These are phyloP conservation scores for Trichosanthes cucumerina DNA, from an alignment of 306 rosid species.

Conservation along the genomic window DNA sequence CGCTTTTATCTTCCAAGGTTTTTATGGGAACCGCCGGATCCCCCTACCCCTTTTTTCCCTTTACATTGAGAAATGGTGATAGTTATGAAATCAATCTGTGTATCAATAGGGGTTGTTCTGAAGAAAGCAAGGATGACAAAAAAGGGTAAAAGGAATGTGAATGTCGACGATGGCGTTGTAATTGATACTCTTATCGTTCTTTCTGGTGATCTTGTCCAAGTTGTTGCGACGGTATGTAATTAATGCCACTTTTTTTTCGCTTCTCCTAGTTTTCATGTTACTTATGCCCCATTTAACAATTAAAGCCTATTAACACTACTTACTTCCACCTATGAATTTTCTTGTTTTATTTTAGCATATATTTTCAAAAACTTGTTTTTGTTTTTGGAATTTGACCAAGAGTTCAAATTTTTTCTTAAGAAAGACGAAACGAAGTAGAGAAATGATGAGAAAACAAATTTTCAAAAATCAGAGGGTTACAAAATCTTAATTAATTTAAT, in stretches of 20 bases:
- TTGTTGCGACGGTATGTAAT: constrained; percentile 60
- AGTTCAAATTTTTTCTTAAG: too few relatives aligned
- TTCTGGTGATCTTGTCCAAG: constrained; percentile 67
- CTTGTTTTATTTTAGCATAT: too few relatives aligned
- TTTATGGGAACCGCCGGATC: background rate
- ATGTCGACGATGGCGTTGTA: constrained; percentile 34
- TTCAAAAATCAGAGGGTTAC: too few relatives aligned
- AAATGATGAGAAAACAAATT: too few relatives aligned
- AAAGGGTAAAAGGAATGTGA: constrained; percentile 43
- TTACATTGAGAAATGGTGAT: background rate
- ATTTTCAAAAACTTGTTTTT: too few relatives aligned
- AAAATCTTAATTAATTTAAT: background rate
- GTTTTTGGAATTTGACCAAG: too few relatives aligned
- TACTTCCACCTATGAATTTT: too few relatives aligned
- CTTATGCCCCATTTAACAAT: background rate
- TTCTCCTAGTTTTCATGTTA: background rate
- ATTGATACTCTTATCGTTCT: constrained; percentile 60
- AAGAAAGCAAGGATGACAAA: constrained; percentile 72
- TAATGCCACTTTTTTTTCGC: background rate
- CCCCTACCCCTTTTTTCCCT: background rate
- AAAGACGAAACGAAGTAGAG: too few relatives aligned
- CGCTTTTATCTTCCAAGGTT: background rate
- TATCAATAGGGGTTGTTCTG: constrained; percentile 54
- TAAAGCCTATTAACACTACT: too few relatives aligned
- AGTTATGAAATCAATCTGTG: background rate